Conservation (phyloP, 2,329 filamentous ascomycete species). For the Cyanodermella asteris region DNA sequence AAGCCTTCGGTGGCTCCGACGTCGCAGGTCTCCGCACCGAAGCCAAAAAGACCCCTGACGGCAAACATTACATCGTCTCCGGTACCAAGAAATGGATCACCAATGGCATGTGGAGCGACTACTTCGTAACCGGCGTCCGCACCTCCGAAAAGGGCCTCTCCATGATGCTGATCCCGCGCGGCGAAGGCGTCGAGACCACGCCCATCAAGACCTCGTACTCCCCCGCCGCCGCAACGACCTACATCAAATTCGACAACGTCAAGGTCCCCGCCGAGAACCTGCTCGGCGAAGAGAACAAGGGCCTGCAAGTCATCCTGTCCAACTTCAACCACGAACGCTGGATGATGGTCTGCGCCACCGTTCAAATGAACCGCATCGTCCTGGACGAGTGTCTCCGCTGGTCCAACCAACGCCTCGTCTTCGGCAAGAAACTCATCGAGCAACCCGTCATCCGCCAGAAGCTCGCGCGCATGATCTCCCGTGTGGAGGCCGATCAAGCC, state of each 20-base stretch:
- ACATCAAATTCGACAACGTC: slow-evolving; percentile 66
- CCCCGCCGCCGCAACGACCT: slow-evolving; percentile 54
- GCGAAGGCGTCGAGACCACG: slow-evolving; percentile 43
- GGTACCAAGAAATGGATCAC: slow-evolving; percentile 68
- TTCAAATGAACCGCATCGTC: slow-evolving; percentile 43
- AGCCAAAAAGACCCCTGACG: slow-evolving; percentile 52
- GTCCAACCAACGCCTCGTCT: slow-evolving; percentile 69
- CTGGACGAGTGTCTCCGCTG: slow-evolving; percentile 76
- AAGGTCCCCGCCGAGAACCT: slow-evolving; percentile 63
- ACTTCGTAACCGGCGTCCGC: slow-evolving; percentile 62
- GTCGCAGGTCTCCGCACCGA: slow-evolving; percentile 63
- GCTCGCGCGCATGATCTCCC: slow-evolving; percentile 72
- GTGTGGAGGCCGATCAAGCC: slow-evolving; percentile 60
- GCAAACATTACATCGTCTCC: slow-evolving; percentile 43
- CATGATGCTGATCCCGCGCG: slow-evolving; percentile 52
- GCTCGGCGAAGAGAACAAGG: slow-evolving; percentile 64
- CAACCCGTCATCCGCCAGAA: slow-evolving; percentile 67
- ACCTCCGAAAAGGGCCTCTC: slow-evolving; percentile 53
- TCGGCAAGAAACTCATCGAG: slow-evolving; percentile 60
- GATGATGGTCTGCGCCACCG: slow-evolving; percentile 47
- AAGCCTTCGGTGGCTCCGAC: slow-evolving; percentile 70
- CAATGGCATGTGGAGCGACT: slow-evolving; percentile 59
- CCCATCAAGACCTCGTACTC: slow-evolving; percentile 51
- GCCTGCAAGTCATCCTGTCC: slow-evolving; percentile 61
- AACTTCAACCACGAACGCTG: slow-evolving; percentile 83